Percentiles rank a stretch among this genome's conserved stretches.
Conservation (phyloP, 2,329 filamentous ascomycete species). For the Claviceps sp. region DNA sequence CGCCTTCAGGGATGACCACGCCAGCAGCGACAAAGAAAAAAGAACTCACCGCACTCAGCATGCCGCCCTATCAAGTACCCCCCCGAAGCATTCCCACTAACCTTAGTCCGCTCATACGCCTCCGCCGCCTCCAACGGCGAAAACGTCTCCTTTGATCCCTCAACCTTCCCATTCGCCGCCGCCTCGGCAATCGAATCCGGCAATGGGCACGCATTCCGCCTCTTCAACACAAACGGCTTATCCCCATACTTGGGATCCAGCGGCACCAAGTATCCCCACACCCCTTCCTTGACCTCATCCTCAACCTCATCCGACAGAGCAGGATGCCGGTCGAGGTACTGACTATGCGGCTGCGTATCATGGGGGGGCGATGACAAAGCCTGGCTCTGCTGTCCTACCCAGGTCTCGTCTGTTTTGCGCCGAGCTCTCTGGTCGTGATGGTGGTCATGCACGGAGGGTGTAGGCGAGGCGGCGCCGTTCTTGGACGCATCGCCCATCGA, state of each 20-base stretch:
- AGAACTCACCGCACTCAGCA: slow-evolving; percentile 71
- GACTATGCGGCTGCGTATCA: slow-evolving; percentile 46
- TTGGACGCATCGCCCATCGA: slow-evolving; percentile 45
- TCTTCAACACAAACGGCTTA: slow-evolving; percentile 60
- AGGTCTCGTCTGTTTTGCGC: slow-evolving; percentile 34
- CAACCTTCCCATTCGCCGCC: slow-evolving; percentile 23
- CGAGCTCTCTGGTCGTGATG: slow-evolving; percentile 35
- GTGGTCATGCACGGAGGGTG: slow-evolving; percentile 48
- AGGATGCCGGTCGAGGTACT: slow-evolving; percentile 61
- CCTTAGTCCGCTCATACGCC: slow-evolving; percentile 48
- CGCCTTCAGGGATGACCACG: not conserved
- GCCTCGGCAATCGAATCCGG: slow-evolving; percentile 29
- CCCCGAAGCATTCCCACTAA: slow-evolving; percentile 50
- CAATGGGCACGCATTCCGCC: slow-evolving; percentile 55
- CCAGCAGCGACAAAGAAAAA: not conserved
- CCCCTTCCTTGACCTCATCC: slow-evolving; percentile 70
- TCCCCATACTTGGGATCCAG: slow-evolving; percentile 55
- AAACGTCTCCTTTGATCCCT: slow-evolving; percentile 27
- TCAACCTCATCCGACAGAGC: slow-evolving; percentile 69
- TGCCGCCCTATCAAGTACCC: slow-evolving; percentile 90
- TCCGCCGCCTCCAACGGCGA: slow-evolving; percentile 41
- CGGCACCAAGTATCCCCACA: slow-evolving; percentile 92
- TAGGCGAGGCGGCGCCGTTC: slow-evolving; percentile 57
- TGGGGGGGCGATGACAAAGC: slow-evolving; percentile 48
- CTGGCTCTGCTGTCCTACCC: slow-evolving; percentile 25